A percentile compares a stretch with the other conserved stretches of the same genome.
phyloP scores from a whole-genome alignment of 148 eudicot genomes.

The Camellia japonica region DNA sequence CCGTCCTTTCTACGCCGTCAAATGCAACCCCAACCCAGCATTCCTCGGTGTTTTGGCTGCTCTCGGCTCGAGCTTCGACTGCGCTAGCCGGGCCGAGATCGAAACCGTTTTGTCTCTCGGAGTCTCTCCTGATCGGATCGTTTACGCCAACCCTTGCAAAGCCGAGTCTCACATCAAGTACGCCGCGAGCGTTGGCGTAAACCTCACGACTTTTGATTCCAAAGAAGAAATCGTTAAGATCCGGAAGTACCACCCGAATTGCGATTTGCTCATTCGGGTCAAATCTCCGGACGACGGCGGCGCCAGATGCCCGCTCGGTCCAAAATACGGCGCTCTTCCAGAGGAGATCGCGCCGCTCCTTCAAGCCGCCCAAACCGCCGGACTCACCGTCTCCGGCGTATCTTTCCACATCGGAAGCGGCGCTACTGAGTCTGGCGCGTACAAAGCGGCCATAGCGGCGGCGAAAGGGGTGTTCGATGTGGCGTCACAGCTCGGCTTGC shows the following conservation, averaged over 20 bases:
- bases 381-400: slow-evolving; percentile 21
- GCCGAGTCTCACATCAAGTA: slow-evolving; percentile 22
- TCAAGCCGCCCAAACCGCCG: slow-evolving; percentile 12
- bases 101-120: slow-evolving; percentile 22
- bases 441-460: slow-evolving; percentile 11
- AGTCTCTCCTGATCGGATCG: slow-evolving; percentile 21
- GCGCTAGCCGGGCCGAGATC: slow-evolving; percentile 30
- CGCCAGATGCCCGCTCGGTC: slow-evolving; percentile 22
- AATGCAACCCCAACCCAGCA: slow-evolving; percentile 22
- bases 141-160: slow-evolving; percentile 32
- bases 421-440: slow-evolving; percentile 1
- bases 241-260: slow-evolving; percentile 25
- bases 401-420: slow-evolving; percentile 25
- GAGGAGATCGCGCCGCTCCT: slow-evolving; percentile 24
- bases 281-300: slow-evolving; percentile 20
- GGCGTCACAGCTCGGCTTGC: slow-evolving; percentile 22
- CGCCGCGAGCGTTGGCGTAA: slow-evolving; percentile 22
- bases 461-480: slow-evolving; percentile 17
- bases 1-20: slow-evolving; percentile 31
- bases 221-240: slow-evolving; percentile 22
- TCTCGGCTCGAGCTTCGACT: slow-evolving; percentile 24
- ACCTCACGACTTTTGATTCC: slow-evolving; percentile 23
- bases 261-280: slow-evolving; percentile 21
- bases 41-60: slow-evolving; percentile 20
- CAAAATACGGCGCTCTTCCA: slow-evolving; percentile 29